Evolutionary conservation across 2,329 filamentous ascomycete genomes (phyloP).

Genomic region (Botrytis sinoallii): DNA sequence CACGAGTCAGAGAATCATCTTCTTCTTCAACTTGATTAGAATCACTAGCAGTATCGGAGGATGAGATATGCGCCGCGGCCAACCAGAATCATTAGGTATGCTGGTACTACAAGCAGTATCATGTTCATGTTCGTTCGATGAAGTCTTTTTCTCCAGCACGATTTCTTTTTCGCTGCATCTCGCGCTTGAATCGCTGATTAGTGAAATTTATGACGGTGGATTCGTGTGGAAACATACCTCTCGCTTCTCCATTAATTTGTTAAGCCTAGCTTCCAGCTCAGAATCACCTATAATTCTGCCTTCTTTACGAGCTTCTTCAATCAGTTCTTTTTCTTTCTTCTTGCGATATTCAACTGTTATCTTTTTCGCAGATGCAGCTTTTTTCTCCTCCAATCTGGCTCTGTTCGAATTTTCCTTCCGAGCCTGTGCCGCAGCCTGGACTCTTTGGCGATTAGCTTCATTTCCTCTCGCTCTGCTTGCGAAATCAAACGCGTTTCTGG

Average conservation of each 20-base stretch:
- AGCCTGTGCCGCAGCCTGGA: background rate
- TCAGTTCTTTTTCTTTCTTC: background rate
- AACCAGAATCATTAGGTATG: background rate
- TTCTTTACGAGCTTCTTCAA: background rate
- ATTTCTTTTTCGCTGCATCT: background rate
- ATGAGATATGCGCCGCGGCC: background rate
- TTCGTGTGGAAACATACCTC: constrained; percentile 6
- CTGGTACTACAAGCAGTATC: background rate
- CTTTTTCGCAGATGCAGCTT: background rate
- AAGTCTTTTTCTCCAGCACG: background rate
- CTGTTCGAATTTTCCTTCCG: background rate
- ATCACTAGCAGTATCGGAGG: background rate
- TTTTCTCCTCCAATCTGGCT: background rate
- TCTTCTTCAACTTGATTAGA: background rate
- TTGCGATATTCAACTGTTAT: background rate
- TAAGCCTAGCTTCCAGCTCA: constrained; percentile 11
- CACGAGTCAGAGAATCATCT: background rate
- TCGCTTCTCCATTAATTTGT: constrained; percentile 17
- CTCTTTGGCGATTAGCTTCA: background rate
- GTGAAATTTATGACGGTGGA: background rate
- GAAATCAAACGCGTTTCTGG: background rate
- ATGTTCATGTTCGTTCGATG: background rate
- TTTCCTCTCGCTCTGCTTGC: constrained; percentile 8
- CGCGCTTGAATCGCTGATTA: constrained; percentile 4
- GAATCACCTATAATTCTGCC: background rate